Evolutionary conservation across 2,329 filamentous ascomycete species (phyloP), one percentile per base, ranked within the genome.

Genomic region (Acarospora socialis): DNA sequence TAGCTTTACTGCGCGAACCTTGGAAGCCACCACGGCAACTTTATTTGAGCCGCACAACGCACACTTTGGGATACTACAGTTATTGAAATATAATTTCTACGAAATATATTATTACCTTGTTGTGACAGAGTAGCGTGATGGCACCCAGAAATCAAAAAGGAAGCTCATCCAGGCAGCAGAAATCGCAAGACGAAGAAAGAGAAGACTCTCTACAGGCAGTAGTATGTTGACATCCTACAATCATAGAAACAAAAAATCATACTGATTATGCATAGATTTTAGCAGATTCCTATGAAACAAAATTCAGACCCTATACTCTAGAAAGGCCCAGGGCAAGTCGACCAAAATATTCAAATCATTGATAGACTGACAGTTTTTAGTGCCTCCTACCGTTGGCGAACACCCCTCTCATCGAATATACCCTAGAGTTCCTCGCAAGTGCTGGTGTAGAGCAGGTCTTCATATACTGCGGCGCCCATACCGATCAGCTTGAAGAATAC

Each of bases 321-420:
- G 81, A 93, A 53, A 80, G 72, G 44, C 90, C 90, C 50, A 72
- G 90, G 66, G 83, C 90, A 66, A 49, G 70, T 57, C 9, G n/a
- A 18, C 15, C 39, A 22, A 15, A n/a, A 22, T 31, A 12, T 15
- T 17, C 15, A 29, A 7, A 14, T 21, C 6, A 17, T 7, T 18
- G 28, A 27, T 39, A n/a, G 23, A 37, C 22, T 30, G 18, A 12
- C 30, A 7, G 10, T 12, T 23, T 10, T 18, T 48, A 92, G 81
- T 95, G 90, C 62, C 77, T 98, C 19, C 67, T 98, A 5, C 84
- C 87, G 7, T 68, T 98, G 38, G 90, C 83, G 38, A 95, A 95
- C 55, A 86, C 78, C 2, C 87, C 90, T 21, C 66, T 98, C 41
- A 92, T 98, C 59, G 90, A 98, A 56, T 95, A 98, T 55, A 95